Conservation (phyloP, 768 basidiomycete genomes). For the Sistotremastrum niveocremeum region DNA sequence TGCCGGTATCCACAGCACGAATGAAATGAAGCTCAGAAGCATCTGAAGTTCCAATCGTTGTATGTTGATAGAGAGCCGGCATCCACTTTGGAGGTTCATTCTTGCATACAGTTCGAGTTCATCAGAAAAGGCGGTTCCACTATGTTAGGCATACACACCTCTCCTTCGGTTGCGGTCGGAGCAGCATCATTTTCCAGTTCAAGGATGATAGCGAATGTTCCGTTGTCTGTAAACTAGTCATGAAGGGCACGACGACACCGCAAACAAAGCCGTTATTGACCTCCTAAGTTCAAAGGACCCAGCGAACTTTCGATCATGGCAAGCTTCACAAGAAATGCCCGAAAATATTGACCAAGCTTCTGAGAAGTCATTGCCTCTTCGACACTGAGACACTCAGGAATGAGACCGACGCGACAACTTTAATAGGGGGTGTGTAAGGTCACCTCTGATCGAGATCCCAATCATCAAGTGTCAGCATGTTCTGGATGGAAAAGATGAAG, state of each 20-base stretch:
- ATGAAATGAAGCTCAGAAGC: constrained; percentile 61
- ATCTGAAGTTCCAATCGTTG: constrained; percentile 52
- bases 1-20: constrained; percentile 71
- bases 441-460: constrained; percentile 1
- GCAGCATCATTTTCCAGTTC: constrained; percentile 59
- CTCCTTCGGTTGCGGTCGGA: constrained; percentile 36
- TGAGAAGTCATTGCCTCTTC: constrained; percentile 53
- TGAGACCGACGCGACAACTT: background rate
- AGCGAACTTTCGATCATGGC: constrained; percentile 65
- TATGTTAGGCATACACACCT: constrained; percentile 17
- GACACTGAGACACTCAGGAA: constrained; percentile 30
- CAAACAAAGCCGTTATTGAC: constrained; percentile 15
- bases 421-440: background rate
- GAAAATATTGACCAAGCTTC: constrained; percentile 61
- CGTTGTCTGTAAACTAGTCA: constrained; percentile 33
- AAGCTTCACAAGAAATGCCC: constrained; percentile 72
- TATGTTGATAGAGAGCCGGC: constrained; percentile 55
- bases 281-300: constrained; percentile 40
- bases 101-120: background rate
- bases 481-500: constrained; percentile 78
- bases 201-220: constrained; percentile 71
- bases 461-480: constrained; percentile 65
- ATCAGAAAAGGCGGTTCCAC: background rate
- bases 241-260: background rate
- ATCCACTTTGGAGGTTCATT: constrained; percentile 71